Percentiles rank a stretch among this genome's conserved stretches.
Evolutionary conservation across 2,329 filamentous ascomycete genomes (phyloP).

Genomic region (Hymenoscyphus infarciens): DNA sequence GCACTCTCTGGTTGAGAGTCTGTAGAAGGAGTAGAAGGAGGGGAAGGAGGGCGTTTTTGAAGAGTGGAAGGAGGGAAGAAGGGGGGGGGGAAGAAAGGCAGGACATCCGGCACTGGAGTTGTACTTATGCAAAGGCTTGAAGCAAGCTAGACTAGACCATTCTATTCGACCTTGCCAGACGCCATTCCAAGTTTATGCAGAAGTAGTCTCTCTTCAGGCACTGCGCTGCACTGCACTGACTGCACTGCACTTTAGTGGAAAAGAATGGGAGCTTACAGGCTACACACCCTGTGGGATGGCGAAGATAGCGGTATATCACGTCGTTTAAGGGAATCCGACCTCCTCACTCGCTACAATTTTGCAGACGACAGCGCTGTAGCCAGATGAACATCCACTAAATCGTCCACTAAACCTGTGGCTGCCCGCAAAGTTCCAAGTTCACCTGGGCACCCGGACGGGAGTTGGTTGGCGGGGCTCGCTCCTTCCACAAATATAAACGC

Average conservation of each 20-base stretch:
- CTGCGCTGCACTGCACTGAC: too few species aligned
- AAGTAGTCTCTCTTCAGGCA: background rate
- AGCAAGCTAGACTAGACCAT: background rate
- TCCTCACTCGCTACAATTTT: too few species aligned
- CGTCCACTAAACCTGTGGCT: background rate
- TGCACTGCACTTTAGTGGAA: background rate
- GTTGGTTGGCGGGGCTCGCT: background rate
- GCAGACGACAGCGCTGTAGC: background rate
- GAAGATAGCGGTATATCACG: too few species aligned
- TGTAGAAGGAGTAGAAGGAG: background rate
- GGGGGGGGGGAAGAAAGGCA: too few species aligned
- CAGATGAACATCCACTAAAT: background rate
- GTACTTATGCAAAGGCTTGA: background rate
- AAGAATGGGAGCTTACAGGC: slow-evolving; percentile 5
- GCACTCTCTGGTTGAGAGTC: background rate
- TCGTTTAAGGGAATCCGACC: too few species aligned
- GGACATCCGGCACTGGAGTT: background rate
- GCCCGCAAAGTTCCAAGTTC: background rate
- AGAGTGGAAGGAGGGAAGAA: slow-evolving; percentile 3
- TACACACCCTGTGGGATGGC: background rate
- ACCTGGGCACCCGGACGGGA: too few species aligned
- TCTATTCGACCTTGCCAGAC: background rate
- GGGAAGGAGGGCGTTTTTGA: slow-evolving; percentile 5
- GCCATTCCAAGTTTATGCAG: background rate
- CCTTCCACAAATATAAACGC: background rate